Base-by-base conservation (phyloP, 257 asterid species). In the Striga asiatica region DNA sequence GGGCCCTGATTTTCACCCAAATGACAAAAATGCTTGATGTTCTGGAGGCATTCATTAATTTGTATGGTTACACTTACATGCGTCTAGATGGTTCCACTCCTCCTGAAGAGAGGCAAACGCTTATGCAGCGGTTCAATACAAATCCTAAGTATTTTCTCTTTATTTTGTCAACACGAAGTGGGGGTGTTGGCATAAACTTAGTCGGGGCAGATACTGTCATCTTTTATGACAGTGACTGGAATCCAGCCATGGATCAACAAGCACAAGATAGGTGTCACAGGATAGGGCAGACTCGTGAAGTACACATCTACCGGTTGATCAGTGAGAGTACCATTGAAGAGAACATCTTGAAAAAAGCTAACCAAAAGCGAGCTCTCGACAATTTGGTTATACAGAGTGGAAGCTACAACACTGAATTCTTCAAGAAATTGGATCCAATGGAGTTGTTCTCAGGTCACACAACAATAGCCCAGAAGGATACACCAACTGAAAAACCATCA, bases 171-270 rank as follows among this genome's bases (percentile, higher is more conserved):
- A 92, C 99, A 22, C 91, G 99, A 22, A 92, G 97, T 68, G 99
- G 99, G 56, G 99, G 97, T 66, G 99, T 92, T 62, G 99, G 99
- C 71, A 84, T 92, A 72, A 92, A 92, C 69, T 81, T 92, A 63
- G 95, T 92, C 48, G 99, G 99, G 55, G 99, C 99, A 31, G 99
- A 88, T 73, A 92, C 97, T 20, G 99, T 88, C 11, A 92, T 92
- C 63, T 92, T 88, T 73, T 92, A 92, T 60, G 99, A 92, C 50
- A 92, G 99, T 61, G 99, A 92, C 81, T 92, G 99, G 99, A 92
- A 92, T 78, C 99, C 99, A 46, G 99, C 99, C 53, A 92, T 92
- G 99, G 99, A 92, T 81, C 97, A 88, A 65, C 99, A 92, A 63
- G 99, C 99, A 55, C 99, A 92, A 78, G 99, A 92, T 75, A 81